phyloP scores from a whole-genome alignment of 371 early-diverging fungal species.

The Homolaphlyctis polyrhiza region DNA sequence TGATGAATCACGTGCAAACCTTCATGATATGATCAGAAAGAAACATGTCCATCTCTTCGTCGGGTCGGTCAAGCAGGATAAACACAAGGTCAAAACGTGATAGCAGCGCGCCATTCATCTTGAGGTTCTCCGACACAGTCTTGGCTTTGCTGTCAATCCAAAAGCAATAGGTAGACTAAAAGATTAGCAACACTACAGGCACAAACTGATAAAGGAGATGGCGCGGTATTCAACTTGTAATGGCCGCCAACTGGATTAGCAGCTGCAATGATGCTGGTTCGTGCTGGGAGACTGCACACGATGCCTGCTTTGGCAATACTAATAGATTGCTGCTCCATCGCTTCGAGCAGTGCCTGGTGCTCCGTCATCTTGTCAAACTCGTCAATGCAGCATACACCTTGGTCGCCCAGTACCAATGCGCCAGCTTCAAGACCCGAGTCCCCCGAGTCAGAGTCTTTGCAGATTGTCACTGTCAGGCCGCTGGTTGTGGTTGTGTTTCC shows the following conservation, averaged over 20 bases:
- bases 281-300: constrained; percentile 86
- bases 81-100: constrained; percentile 91
- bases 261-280: constrained; percentile 95
- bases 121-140: constrained; percentile 68
- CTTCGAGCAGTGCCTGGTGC: constrained; percentile 93
- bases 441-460: constrained; percentile 63
- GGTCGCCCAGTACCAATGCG: constrained; percentile 96
- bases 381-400: constrained; percentile 99
- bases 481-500: constrained; percentile 83
- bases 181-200: constrained; percentile 17
- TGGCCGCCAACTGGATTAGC: constrained; percentile 75
- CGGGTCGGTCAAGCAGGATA: constrained; percentile 80
- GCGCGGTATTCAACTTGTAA: constrained; percentile 24
- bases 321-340: constrained; percentile 99
- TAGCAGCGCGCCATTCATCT: constrained; percentile 49
- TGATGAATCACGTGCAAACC: no score
- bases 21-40: constrained; percentile 60
- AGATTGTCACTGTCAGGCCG: constrained; percentile 75
- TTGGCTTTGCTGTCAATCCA: constrained; percentile 61
- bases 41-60: constrained; percentile 55
- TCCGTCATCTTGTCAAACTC: constrained; percentile 99
- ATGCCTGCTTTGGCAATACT: constrained; percentile 99
- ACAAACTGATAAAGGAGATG: no score
- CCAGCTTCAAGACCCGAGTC: constrained; percentile 83
- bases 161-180: constrained; percentile 7